Percentiles rank a stretch among this genome's conserved stretches.
Evolutionary conservation across 495 filamentous ascomycete species (phyloP).

Genomic region (Trichoderma erinaceum): DNA sequence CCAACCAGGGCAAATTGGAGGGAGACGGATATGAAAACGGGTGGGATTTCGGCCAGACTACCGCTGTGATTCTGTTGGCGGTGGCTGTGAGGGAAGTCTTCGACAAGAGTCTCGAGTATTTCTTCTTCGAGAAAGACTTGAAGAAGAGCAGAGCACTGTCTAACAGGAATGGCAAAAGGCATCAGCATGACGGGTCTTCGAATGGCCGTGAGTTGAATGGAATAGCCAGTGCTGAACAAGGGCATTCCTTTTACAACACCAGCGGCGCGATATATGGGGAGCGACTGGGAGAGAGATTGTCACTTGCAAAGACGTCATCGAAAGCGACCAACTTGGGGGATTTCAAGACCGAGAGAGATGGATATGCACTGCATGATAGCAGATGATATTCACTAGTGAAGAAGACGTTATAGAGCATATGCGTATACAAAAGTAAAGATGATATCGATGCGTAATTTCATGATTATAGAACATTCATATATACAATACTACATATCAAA

Average conservation of each 20-base stretch:
- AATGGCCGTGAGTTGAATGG: not conserved
- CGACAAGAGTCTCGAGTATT: conserved; percentile 18
- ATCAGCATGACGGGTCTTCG: not conserved
- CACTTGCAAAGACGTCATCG: not conserved
- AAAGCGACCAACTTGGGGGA: not conserved
- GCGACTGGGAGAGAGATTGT: not conserved
- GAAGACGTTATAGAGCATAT: no score
- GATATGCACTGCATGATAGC: no score
- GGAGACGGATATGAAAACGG: conserved; percentile 29
- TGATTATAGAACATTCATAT: no score
- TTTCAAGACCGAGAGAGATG: not conserved
- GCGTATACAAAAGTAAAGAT: no score
- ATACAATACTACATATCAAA: no score
- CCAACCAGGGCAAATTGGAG: conserved; percentile 30
- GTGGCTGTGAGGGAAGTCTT: conserved; percentile 27
- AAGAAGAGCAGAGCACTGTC: not conserved
- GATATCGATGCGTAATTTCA: no score
- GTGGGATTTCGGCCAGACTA: conserved; percentile 38
- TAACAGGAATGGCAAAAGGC: not conserved
- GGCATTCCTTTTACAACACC: not conserved
- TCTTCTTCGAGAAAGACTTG: not conserved
- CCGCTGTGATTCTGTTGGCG: conserved; percentile 28
- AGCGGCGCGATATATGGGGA: not conserved
- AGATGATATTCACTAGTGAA: no score
- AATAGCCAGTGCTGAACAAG: not conserved